These are phyloP conservation scores for Neopestalotiopsis clavispora DNA, from an alignment of 2,329 filamentous ascomycete species.

Conservation along the genomic window DNA sequence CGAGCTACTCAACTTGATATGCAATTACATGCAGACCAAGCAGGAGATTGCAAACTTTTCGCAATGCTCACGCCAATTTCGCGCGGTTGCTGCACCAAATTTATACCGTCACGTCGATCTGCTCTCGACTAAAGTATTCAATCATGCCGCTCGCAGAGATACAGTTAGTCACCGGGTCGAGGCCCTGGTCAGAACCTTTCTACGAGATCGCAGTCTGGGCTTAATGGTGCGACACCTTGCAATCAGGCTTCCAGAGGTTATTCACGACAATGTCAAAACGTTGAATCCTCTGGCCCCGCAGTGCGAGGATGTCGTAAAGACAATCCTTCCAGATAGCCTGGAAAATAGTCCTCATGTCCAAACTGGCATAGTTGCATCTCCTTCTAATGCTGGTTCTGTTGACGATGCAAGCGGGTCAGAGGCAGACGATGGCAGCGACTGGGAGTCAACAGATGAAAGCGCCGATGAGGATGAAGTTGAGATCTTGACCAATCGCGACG, in stretches of 20 bases:
- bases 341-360: background rate
- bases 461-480: slow-evolving; percentile 12
- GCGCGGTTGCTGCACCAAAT: slow-evolving; percentile 15
- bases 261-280: background rate
- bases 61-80: slow-evolving; percentile 16
- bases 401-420: background rate
- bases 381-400: too few relatives aligned
- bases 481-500: background rate
- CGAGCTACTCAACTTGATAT: slow-evolving; percentile 19
- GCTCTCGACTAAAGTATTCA: background rate
- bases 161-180: background rate
- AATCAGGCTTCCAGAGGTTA: slow-evolving; percentile 11
- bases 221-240: slow-evolving; percentile 13
- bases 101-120: slow-evolving; percentile 19
- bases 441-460: slow-evolving; percentile 19
- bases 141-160: background rate
- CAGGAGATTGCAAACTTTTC: slow-evolving; percentile 2
- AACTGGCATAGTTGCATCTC: background rate
- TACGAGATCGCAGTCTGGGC: slow-evolving; percentile 14
- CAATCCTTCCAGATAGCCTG: background rate
- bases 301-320: background rate
- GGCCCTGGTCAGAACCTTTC: slow-evolving; percentile 5
- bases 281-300: slow-evolving; percentile 1
- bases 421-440: slow-evolving; percentile 1
- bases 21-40: slow-evolving; percentile 14